A percentile compares a stretch with the other conserved stretches of the same genome.
Evolutionary conservation across 2,329 filamentous ascomycete species (phyloP).

Genomic region (Paecilomyces sp.): DNA sequence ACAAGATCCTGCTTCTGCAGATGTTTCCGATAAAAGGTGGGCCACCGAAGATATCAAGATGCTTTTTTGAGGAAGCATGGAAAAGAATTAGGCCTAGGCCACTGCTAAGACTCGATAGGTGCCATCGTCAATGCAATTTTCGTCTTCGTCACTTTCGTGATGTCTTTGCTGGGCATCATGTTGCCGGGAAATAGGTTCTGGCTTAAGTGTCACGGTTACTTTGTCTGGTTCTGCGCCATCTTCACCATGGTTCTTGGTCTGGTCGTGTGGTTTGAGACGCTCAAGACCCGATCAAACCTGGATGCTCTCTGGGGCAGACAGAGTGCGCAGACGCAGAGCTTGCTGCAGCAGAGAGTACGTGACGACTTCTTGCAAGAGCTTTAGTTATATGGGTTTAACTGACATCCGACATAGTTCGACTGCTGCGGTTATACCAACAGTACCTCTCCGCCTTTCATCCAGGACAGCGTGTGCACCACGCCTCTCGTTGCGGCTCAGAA

Average conservation of each 20-base stretch:
- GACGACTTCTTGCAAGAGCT: not conserved
- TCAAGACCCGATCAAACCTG: constrained; percentile 60
- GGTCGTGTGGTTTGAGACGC: constrained; percentile 65
- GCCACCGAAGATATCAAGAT: constrained; percentile 10
- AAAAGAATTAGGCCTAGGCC: not conserved
- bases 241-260: constrained; percentile 62
- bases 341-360: constrained; percentile 64
- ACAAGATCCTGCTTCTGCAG: constrained; percentile 44
- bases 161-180: constrained; percentile 65
- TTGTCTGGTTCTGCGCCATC: constrained; percentile 54
- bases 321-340: constrained; percentile 50
- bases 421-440: constrained; percentile 77
- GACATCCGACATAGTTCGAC: constrained; percentile 49
- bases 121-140: constrained; percentile 66
- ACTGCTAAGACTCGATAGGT: constrained; percentile 35
- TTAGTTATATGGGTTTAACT: not conserved
- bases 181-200: constrained; percentile 59
- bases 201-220: constrained; percentile 62
- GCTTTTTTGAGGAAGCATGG: not conserved
- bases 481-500: constrained; percentile 63
- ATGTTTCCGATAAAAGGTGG: constrained; percentile 49
- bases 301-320: constrained; percentile 55
- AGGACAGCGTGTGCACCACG: constrained; percentile 60
- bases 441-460: constrained; percentile 64
- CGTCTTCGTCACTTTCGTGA: constrained; percentile 62